Base-by-base conservation (phyloP, 177 flowering plant species). In the Vitis hybrid region DNA sequence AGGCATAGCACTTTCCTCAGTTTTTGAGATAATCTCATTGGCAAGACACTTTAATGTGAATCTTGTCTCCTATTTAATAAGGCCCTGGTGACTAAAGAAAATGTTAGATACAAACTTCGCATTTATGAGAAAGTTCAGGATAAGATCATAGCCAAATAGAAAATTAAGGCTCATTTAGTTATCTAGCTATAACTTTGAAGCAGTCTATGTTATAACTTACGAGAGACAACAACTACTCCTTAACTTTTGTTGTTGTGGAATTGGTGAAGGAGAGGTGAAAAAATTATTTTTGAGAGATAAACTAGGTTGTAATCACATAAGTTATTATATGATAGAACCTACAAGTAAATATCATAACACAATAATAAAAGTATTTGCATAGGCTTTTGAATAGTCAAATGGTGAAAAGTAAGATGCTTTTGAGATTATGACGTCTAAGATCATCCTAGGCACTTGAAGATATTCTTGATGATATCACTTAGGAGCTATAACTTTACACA, bases 1-100 rank as follows among this genome's bases (percentile, higher is more conserved):
- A 64, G 99, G 99, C 32, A 20, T 65, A 63, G 95, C 99, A 65
- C 95, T 20, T 84, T 85, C 84, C 82, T 96, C 97, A 53, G 93
- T 93, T 80, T 89, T 96, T 46, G 92, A 83, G 24, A 96, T 84
- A 46, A 96, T 93, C 75, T 93, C 98, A 72, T 83, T 86, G 10
- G 97, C 95, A 62, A 97, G 82, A 73, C 80, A 65, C 69, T 90
- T 93, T 55, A 98, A 93, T 73, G 98, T 84, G 73, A 96, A 96
- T 82, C 98, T 87, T 55, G 99, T 94, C 75, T 94, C 93, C 27
- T 96, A 81, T 80, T 92, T 91, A 52, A 94, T 91, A 75, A 91
- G 86, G 14, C 97, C 99, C 99, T 95, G 80, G 56, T 61, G 56
- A 32, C 24, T 61, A 73, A 24, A 74, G 58, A 15, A 59, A 68